Base-by-base conservation (phyloP, 75 land plant species). In the Isoetes taiwanensis region DNA sequence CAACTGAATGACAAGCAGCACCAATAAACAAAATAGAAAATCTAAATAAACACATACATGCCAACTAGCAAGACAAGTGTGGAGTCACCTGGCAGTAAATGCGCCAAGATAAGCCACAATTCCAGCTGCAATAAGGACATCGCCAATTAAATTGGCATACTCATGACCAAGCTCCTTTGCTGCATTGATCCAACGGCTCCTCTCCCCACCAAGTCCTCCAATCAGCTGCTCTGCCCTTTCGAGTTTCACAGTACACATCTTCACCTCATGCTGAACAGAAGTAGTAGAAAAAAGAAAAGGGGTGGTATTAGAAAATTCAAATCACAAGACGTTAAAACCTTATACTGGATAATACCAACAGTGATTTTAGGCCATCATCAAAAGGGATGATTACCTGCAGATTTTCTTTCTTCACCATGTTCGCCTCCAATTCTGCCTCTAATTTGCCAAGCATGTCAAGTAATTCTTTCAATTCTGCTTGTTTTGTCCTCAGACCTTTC, bases 51-150 rank as follows among this genome's bases (percentile, higher is more conserved):
- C n/a, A n/a, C n/a, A n/a, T n/a, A n/a, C n/a, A n/a, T n/a, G n/a
- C n/a, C n/a, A n/a, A n/a, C n/a, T 16, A 54, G 56, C 16, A 54
- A 54, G 3, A 54, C 29, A 5, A 64, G 11, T 14, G 6, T 19
- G n/a, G 16, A n/a, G 27, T 0, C 28, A 71, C 74, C 68, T 56
- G 26, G 69, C 74, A 52, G 74, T 68, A 38, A 71, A 71, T 37
- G 74, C 69, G 25, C 74, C 74, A n/a, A 71, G 57, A 30, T 71
- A 71, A 12, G 74, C 74, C n/a, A 71, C 65, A 24, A 71, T 71
- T 1, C 74, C 74, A 1, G 74, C 62, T 28, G 74, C 60, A 6
- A 71, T 21, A 10, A 71, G 43, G 26, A 61, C 69, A 41, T 71
- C 74, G 29, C 74, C 74, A 28, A 61, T 71, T 2, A 71, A 42